These are phyloP conservation scores for Tricholoma hemisulphureum DNA, from an alignment of 768 basidiomycete species.

Conservation along the genomic window DNA sequence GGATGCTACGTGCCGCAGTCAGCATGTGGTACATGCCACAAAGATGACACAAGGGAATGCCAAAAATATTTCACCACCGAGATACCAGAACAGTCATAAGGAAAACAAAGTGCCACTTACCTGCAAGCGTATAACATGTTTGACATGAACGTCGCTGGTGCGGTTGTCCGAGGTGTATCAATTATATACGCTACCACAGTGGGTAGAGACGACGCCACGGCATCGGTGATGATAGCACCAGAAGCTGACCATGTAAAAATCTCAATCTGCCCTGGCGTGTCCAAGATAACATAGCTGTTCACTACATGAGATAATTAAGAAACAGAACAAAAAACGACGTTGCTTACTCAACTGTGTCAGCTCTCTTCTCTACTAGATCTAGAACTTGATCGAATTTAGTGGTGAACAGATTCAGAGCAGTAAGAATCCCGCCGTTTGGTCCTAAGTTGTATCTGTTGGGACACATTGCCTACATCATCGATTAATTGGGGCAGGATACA, in stretches of 20 bases:
- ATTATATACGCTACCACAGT: constrained; percentile 96
- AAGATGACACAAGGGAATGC: not conserved
- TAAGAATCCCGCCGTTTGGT: constrained; percentile 96
- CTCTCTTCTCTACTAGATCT: constrained; percentile 84
- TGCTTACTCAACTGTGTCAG: constrained; percentile 83
- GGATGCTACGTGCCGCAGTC: constrained; percentile 54
- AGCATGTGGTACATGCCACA: not conserved
- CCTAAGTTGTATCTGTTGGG: constrained; percentile 84
- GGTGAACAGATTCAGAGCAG: constrained; percentile 95
- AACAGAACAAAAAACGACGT: not conserved
- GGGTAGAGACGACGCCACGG: constrained; percentile 89
- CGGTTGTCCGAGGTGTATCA: constrained; percentile 91
- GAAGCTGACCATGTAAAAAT: constrained; percentile 99
- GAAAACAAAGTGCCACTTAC: constrained; percentile 37
- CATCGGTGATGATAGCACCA: constrained; percentile 97
- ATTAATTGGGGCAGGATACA: constrained; percentile 40
- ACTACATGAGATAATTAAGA: not conserved
- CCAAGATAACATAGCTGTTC: constrained; percentile 85
- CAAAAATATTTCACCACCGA: not conserved
- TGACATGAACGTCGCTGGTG: constrained; percentile 98
- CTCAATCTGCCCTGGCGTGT: constrained; percentile 99
- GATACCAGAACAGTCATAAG: not conserved
- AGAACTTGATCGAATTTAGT: constrained; percentile 99
- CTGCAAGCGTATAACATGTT: constrained; percentile 99
- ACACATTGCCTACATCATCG: constrained; percentile 16